These are phyloP conservation scores for Cladobotryum protrusum DNA, from an alignment of 2,329 filamentous ascomycete species.

Conservation along the genomic window DNA sequence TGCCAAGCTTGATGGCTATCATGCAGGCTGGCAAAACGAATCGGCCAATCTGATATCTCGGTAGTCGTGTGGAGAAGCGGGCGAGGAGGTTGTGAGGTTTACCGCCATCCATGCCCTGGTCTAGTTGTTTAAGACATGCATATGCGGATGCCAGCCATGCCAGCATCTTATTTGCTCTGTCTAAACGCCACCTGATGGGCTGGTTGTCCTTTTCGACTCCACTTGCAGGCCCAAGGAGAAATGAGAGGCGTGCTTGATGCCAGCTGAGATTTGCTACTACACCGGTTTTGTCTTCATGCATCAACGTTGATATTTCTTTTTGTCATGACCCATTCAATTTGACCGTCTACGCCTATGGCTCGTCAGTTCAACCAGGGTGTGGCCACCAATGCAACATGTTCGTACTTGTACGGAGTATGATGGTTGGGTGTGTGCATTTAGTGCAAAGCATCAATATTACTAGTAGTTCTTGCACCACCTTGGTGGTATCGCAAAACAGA, in stretches of 20 bases:
- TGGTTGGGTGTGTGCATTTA: too few species aligned
- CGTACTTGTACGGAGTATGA: too few species aligned
- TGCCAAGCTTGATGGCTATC: conserved; percentile 6
- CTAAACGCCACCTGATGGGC: conserved; percentile 1
- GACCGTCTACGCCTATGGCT: background rate
- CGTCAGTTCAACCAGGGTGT: too few species aligned
- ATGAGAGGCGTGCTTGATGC: conserved; percentile 11
- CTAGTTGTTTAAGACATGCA: conserved; percentile 9
- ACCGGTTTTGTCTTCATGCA: conserved; percentile 23
- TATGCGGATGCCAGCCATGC: conserved; percentile 6
- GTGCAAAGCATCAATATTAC: too few species aligned
- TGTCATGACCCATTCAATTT: background rate
- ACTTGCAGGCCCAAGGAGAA: background rate
- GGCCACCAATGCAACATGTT: too few species aligned
- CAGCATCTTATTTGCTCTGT: conserved; percentile 6
- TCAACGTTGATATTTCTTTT: background rate
- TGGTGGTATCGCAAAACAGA: background rate
- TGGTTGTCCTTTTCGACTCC: conserved; percentile 5
- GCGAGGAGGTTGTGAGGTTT: background rate
- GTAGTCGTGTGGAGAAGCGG: conserved; percentile 6
- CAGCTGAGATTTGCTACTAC: conserved; percentile 11
- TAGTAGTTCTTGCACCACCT: too few species aligned
- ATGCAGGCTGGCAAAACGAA: conserved; percentile 1
- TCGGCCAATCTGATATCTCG: conserved; percentile 7
- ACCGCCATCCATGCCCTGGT: conserved; percentile 5